Evolutionary conservation across 768 basidiomycete species (phyloP).

Genomic region (Boletus vermiculosoides): DNA sequence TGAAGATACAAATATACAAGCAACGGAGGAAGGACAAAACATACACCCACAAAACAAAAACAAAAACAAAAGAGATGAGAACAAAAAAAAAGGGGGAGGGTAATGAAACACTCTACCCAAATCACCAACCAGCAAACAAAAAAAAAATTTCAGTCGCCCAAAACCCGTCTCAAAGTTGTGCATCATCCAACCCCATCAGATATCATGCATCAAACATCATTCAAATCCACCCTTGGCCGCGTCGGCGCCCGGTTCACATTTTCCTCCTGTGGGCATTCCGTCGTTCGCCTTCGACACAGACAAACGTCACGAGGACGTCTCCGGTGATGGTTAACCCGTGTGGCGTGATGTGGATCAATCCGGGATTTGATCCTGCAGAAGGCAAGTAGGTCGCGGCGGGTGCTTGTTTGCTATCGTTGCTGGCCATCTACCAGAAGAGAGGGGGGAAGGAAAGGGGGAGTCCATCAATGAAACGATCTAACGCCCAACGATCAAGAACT

Average conservation of each 20-base stretch:
- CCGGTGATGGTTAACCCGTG: conserved; percentile 33
- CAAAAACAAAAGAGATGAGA: neutral
- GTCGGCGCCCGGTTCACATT: neutral
- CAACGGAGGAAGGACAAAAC: neutral
- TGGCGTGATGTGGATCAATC: conserved; percentile 33
- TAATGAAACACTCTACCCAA: neutral
- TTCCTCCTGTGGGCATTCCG: conserved; percentile 28
- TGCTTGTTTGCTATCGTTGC: conserved; percentile 34
- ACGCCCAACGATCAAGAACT: neutral
- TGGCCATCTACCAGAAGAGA: conserved; percentile 24
- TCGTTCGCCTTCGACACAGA: conserved; percentile 35
- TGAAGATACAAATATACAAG: neutral
- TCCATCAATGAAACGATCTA: conserved; percentile 1
- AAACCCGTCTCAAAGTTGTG: neutral
- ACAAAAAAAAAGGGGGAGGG: neutral
- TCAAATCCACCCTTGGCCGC: neutral
- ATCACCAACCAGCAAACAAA: neutral
- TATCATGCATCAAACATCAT: neutral
- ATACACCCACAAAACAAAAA: neutral
- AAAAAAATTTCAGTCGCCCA: neutral
- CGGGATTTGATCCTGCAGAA: conserved; percentile 26
- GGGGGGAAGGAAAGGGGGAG: neutral
- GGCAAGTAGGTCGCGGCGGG: conserved; percentile 32
- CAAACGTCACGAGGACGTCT: conserved; percentile 34
- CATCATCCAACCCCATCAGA: neutral